Evolutionary conservation across 2,329 filamentous ascomycete genomes (phyloP).

Genomic region (Nemania sp.): DNA sequence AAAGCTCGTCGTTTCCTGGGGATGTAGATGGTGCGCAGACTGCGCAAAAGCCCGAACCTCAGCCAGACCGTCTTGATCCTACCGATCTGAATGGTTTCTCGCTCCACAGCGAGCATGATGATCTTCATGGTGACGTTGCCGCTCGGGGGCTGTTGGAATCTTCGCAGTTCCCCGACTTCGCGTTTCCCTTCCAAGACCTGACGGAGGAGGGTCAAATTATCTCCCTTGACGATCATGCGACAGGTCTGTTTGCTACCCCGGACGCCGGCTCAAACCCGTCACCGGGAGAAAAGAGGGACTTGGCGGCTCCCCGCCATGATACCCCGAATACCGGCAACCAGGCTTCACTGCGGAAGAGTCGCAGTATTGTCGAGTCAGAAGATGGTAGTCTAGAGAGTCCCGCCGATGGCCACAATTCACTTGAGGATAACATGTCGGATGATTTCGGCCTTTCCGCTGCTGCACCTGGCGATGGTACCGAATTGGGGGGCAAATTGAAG

Average conservation of each 20-base stretch:
- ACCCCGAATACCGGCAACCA: slow-evolving; percentile 38
- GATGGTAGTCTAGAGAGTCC: slow-evolving; percentile 50
- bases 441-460: slow-evolving; percentile 60
- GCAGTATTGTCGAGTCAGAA: slow-evolving; percentile 49
- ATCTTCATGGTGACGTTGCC: slow-evolving; percentile 39
- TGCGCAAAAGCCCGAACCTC: slow-evolving; percentile 39
- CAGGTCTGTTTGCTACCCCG: slow-evolving; percentile 40
- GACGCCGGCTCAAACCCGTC: slow-evolving; percentile 42
- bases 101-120: slow-evolving; percentile 44
- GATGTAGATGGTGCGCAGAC: slow-evolving; percentile 44
- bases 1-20: slow-evolving; percentile 42
- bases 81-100: slow-evolving; percentile 45
- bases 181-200: slow-evolving; percentile 54
- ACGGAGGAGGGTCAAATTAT: slow-evolving; percentile 49
- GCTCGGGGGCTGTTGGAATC: slow-evolving; percentile 49
- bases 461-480: slow-evolving; percentile 56
- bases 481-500: slow-evolving; percentile 57
- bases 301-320: slow-evolving; percentile 45
- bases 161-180: slow-evolving; percentile 58
- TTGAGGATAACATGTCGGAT: slow-evolving; percentile 60
- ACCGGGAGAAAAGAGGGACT: slow-evolving; percentile 45
- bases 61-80: slow-evolving; percentile 40
- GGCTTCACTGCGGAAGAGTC: slow-evolving; percentile 31
- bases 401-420: slow-evolving; percentile 50
- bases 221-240: slow-evolving; percentile 45